Percentiles rank a stretch among this genome's conserved stretches.
phyloP scores from a whole-genome alignment of 768 basidiomycete genomes.

The Macrocybe gigantea region DNA sequence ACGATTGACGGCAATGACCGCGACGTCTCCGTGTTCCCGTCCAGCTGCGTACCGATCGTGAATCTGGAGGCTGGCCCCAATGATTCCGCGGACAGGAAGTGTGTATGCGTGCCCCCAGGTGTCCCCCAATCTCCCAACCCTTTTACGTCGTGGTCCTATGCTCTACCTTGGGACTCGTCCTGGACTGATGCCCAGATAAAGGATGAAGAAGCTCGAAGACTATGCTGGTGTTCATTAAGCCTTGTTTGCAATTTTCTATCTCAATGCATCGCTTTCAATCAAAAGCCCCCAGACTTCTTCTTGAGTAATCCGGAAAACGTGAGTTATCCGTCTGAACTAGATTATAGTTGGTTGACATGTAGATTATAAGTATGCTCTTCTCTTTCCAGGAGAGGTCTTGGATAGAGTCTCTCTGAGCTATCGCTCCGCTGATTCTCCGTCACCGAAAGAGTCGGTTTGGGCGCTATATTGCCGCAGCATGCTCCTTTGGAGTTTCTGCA shows the following conservation, averaged over 20 bases:
- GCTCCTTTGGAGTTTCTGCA: constrained; percentile 74
- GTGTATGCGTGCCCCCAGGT: constrained; percentile 39
- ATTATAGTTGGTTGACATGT: not conserved
- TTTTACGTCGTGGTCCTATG: constrained; percentile 39
- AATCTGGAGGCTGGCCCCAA: constrained; percentile 22
- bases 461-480: constrained; percentile 78
- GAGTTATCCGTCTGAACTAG: constrained; percentile 17
- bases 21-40: constrained; percentile 45
- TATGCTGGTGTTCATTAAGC: constrained; percentile 72
- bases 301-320: constrained; percentile 67
- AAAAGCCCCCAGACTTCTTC: constrained; percentile 49
- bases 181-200: constrained; percentile 54
- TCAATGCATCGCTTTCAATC: constrained; percentile 61
- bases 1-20: constrained; percentile 52
- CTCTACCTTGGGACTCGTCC: constrained; percentile 53
- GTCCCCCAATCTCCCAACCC: constrained; percentile 28
- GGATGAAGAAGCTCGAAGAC: constrained; percentile 66
- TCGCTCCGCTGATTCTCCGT: constrained; percentile 36
- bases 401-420: constrained; percentile 40
- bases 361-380: constrained; percentile 44
- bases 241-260: constrained; percentile 64
- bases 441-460: constrained; percentile 76
- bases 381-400: constrained; percentile 72
- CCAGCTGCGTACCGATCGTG: constrained; percentile 45
- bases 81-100: constrained; percentile 28